Base-by-base conservation (phyloP, 2,329 filamentous ascomycete genomes). In the Colletotrichum sp. region DNA sequence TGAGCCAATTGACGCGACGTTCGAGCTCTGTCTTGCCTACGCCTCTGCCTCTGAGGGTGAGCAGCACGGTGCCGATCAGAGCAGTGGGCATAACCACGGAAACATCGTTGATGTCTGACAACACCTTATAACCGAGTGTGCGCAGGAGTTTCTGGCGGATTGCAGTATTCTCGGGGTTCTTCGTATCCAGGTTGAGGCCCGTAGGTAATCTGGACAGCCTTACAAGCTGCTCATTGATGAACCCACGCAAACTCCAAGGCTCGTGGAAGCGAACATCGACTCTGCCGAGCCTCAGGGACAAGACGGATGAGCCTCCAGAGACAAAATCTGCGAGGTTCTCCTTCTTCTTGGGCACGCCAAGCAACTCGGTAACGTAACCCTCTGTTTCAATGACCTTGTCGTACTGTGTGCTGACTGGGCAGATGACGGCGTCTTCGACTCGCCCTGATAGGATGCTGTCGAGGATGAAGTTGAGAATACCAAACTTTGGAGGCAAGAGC, bases 331-430 rank as follows among this genome's bases (percentile, higher is more conserved):
- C 91, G 49, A 99, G 87, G 77, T 98, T 98, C 82, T 99, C 97
- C 83, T 98, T 98, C 81, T 95, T 95, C 85, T 99, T 99, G 0
- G 97, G 97, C 77, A 98, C 93, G 5, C 97, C 97, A 1, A 99
- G 90, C 3, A 99, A 90, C 84, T 99, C 97, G 39, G 93, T 97
- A 60, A 99, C 96, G 81, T 99, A 99, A 7, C 96, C 97, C 84
- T 98, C 96, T 1, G 98, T 98, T 84, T 99, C 97, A 76, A 99
- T 98, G 72, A 99, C 97, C 83, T 99, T 99, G 88, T 99, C 97
- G 82, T 99, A 99, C 83, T 99, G 97, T 1, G 96, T 98, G 84
- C 95, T 98, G 62, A 99, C 97, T 0, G 97, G 97, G 80, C 96
- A 98, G 68, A 99, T 95, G 57, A 98, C 95, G 36, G 95, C 93